Evolutionary conservation across 225 moss, liverwort and hornwort genomes (phyloP), one percentile per base, ranked within the genome.

Genomic region (Physcomitrellopsis africana): DNA sequence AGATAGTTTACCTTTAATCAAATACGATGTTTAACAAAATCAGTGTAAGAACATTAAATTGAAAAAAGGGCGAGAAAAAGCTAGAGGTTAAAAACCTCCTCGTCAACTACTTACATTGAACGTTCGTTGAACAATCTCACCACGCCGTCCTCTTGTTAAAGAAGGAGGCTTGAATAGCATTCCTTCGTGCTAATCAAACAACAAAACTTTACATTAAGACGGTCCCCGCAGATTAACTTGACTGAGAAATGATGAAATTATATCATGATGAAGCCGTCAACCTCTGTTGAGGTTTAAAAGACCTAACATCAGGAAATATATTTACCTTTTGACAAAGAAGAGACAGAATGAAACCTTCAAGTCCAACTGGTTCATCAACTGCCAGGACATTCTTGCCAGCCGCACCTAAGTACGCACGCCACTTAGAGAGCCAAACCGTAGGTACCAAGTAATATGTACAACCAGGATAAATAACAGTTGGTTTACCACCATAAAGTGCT

Each of bases 321-420:
- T 54, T 85, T 83, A 97, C 97, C 94, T 94, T 99, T 74, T 90
- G 91, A 88, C 97, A 99, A 72, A 99, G 94, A 61, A 99, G 97
- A 81, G 97, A 99, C 53, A 99, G 86, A 83, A 99, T 87, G 78
- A 93, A 90, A 67, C 93, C 97, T 85, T 99, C 97, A 69, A 99
- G 92, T 49, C 97, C 97, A 90, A 95, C 81, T 74, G 97, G 97
- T 85, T 94, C 97, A 71, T 99, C 95, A 69, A 99, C 92, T 52
- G 87, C 90, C 63, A 99, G 76, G 15, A 99, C 81, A 41, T 99
- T 99, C 81, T 99, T 99, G 76, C 97, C 97, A 85, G 95, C 93
- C 42, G 97, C 97, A 69, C 94, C 93, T 24, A 99, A 81, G 64
- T 94, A 99, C 60, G 89, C 75, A 70, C 97, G 90, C 97, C 97